These are phyloP conservation scores for Pezicula carpinea DNA, from an alignment of 2,329 filamentous ascomycete species.

Conservation along the genomic window DNA sequence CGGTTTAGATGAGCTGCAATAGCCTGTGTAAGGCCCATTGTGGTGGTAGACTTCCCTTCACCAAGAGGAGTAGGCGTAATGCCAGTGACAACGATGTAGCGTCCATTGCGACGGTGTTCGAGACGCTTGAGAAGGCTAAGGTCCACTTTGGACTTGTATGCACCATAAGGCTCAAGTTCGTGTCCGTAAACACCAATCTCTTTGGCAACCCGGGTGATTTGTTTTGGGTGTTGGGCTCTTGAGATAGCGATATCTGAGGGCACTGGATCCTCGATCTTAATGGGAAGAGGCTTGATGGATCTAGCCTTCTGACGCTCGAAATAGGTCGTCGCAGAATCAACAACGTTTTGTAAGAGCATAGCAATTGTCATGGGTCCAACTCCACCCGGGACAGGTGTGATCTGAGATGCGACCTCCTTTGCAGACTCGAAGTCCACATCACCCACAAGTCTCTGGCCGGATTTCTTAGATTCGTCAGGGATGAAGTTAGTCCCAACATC, in stretches of 20 bases:
- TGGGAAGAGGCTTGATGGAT: constrained; percentile 73
- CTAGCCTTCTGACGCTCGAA: constrained; percentile 81
- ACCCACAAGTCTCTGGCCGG: constrained; percentile 84
- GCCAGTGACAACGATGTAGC: constrained; percentile 88
- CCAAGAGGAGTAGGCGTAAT: constrained; percentile 96
- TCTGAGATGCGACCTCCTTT: constrained; percentile 78
- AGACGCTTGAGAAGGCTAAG: constrained; percentile 77
- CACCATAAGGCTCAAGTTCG: constrained; percentile 90
- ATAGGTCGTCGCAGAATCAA: constrained; percentile 76
- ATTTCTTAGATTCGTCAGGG: constrained; percentile 83
- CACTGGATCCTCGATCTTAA: constrained; percentile 75
- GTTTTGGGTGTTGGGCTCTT: constrained; percentile 83
- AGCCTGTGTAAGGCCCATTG: constrained; percentile 90
- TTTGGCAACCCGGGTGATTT: constrained; percentile 75
- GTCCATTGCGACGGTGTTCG: constrained; percentile 80
- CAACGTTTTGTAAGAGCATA: constrained; percentile 94
- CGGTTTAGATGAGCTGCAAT: constrained; percentile 83
- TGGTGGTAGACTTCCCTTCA: constrained; percentile 97
- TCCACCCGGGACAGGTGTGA: constrained; percentile 93
- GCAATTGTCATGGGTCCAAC: constrained; percentile 99
- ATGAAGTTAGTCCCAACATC: constrained; percentile 98
- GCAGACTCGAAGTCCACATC: constrained; percentile 92
- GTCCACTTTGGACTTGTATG: constrained; percentile 94
- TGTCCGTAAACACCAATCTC: constrained; percentile 85
- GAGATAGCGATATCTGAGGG: constrained; percentile 97